phyloP scores from a whole-genome alignment of 1,284 basidiomycete genomes.

The Sparassis latifolia region DNA sequence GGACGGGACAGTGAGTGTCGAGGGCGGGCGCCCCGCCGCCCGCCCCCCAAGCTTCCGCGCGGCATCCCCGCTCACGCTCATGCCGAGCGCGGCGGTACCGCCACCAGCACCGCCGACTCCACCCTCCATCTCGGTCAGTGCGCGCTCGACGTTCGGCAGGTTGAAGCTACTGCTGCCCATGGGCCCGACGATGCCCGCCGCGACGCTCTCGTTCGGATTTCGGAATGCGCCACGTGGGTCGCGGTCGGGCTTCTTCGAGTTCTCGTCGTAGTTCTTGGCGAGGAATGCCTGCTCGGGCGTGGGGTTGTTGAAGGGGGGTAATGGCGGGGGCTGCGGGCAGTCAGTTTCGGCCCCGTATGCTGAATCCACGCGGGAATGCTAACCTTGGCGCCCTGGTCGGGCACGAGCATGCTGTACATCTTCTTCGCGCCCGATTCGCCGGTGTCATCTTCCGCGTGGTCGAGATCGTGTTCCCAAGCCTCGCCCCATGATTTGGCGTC shows the following conservation, averaged over 20 bases:
- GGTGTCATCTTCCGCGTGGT: constrained; percentile 32
- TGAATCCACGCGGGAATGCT: constrained; percentile 6
- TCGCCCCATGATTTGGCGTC: constrained; percentile 77
- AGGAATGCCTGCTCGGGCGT: constrained; percentile 85
- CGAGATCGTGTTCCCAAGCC: constrained; percentile 75
- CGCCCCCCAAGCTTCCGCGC: constrained; percentile 19
- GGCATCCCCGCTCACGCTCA: constrained; percentile 17
- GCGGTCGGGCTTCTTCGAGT: constrained; percentile 80
- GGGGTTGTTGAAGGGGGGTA: constrained; percentile 72
- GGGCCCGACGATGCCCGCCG: constrained; percentile 79
- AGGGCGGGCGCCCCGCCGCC: constrained; percentile 16
- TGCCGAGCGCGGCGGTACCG: constrained; percentile 17
- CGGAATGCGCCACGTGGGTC: constrained; percentile 86
- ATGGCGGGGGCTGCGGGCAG: constrained; percentile 45
- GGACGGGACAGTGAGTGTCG: constrained; percentile 19
- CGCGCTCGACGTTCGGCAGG: constrained; percentile 81
- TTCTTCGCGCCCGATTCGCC: constrained; percentile 46
- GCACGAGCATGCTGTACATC: constrained; percentile 58
- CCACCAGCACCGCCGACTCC: constrained; percentile 25
- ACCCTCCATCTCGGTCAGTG: constrained; percentile 80
- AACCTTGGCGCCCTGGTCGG: constrained; percentile 69
- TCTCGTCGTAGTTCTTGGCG: constrained; percentile 81
- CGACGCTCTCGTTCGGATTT: constrained; percentile 53
- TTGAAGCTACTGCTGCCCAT: constrained; percentile 79
- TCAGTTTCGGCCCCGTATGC: background rate